Evolutionary conservation across 805 yeast species (phyloP).

Genomic region (Ogataea methanolica): DNA sequence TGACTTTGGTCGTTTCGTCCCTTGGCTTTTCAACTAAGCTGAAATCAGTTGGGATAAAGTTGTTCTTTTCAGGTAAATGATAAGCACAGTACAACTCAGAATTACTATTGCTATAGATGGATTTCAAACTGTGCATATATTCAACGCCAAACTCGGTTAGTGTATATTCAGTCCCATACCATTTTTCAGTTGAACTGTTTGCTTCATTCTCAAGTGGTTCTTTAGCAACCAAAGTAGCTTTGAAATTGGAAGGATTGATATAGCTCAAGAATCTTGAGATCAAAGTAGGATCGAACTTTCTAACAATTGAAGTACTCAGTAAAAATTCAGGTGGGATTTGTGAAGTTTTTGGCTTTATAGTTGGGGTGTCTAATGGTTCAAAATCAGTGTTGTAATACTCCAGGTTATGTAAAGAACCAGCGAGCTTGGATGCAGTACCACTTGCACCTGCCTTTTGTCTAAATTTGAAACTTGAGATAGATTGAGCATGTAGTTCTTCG

Average conservation of each 20-base stretch:
- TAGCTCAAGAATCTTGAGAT: slow-evolving; percentile 45
- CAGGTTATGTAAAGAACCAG: slow-evolving; percentile 25
- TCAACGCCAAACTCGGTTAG: slow-evolving; percentile 39
- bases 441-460: slow-evolving; percentile 73
- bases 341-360: slow-evolving; percentile 8
- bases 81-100: slow-evolving; percentile 33
- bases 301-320: slow-evolving; percentile 49
- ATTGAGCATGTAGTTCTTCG: slow-evolving; percentile 67
- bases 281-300: slow-evolving; percentile 52
- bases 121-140: slow-evolving; percentile 32
- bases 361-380: slow-evolving; percentile 5
- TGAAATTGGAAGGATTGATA: slow-evolving; percentile 56
- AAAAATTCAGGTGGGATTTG: slow-evolving; percentile 61
- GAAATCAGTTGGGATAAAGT: slow-evolving; percentile 78
- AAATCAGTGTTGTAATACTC: slow-evolving; percentile 20
- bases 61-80: slow-evolving; percentile 63
- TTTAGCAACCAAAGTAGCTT: slow-evolving; percentile 51
- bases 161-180: slow-evolving; percentile 88
- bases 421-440: slow-evolving; percentile 55
- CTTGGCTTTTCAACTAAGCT: slow-evolving; percentile 43
- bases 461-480: slow-evolving; percentile 70
- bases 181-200: slow-evolving; percentile 54
- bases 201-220: slow-evolving; percentile 35
- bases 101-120: slow-evolving; percentile 24
- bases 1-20: slow-evolving; percentile 27